Evolutionary conservation across 306 rosid species (phyloP), one percentile per base, ranked within the genome.

Genomic region (Urtica urens): DNA sequence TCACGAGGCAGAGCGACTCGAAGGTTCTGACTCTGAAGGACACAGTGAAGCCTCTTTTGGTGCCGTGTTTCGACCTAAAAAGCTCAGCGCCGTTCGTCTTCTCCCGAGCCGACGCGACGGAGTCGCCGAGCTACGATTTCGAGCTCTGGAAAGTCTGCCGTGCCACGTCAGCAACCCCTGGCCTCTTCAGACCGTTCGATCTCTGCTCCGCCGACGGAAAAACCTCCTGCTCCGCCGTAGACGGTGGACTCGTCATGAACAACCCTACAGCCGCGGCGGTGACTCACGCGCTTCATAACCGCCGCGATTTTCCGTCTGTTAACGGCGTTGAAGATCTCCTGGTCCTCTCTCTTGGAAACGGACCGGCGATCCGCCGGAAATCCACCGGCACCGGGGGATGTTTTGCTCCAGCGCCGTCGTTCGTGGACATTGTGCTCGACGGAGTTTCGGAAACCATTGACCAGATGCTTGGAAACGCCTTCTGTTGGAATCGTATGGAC

Each of bases 231-330:
- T 50, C 75, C 20, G 95, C 94, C 67, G 67, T 90, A 0, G 94
- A 85, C 78, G 99, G 95, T 5, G 95, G 99, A 3, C 66, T 90
- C 9, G 99, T 90, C 5, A 90, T 90, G 99, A 90, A 90, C 73
- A 90, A 90, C 40, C 95, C 99, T 0, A 73, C 99, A 13, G 85
- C 95, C 1, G 99, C 99, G 0, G 92, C 95, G 0, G 94, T 90
- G 6, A 90, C 94, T 15, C 99, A 90, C 69, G 99, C 75, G 27
- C 85, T 90, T 18, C 88, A 85, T 64, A 90, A 85, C 76, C 84
- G 85, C 66, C 99, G 94, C 8, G 93, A 90, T 49, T 90, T 90
- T 20, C 99, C 99, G 6, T 33, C 79, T 16, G 92, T 77, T 2
- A 85, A 67, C 49, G 76, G 87, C 55, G 93, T 90, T 7, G 95